A percentile compares a stretch with the other conserved stretches of the same genome.
These are phyloP conservation scores for Rhizopogon vesiculosus DNA, from an alignment of 768 basidiomycete genomes.

Conservation along the genomic window DNA sequence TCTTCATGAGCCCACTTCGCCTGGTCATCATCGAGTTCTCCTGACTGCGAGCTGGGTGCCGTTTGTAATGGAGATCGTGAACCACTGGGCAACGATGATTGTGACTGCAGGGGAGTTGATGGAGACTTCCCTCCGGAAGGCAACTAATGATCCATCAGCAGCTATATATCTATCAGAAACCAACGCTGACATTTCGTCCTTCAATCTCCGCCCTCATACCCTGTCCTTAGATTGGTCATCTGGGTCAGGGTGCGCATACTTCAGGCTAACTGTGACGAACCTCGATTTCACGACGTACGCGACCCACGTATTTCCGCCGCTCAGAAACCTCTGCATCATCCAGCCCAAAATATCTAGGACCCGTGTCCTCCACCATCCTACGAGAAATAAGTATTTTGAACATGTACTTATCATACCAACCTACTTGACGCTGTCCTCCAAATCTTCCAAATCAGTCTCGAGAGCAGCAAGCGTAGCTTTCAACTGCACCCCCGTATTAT, in stretches of 20 bases:
- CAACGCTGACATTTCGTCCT: neutral
- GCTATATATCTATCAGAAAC: neutral
- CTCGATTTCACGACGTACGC: slow-evolving; percentile 73
- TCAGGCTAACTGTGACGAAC: slow-evolving; percentile 39
- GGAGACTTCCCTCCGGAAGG: neutral
- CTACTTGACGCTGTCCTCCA: slow-evolving; percentile 92
- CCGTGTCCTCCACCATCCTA: slow-evolving; percentile 85
- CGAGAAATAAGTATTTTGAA: slow-evolving; percentile 6
- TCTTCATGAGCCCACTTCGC: slow-evolving; percentile 82
- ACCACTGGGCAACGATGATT: slow-evolving; percentile 15
- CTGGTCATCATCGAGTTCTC: slow-evolving; percentile 56
- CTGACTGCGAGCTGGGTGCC: slow-evolving; percentile 8
- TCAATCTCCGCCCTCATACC: slow-evolving; percentile 68
- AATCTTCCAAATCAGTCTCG: slow-evolving; percentile 84
- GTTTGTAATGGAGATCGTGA: slow-evolving; percentile 12
- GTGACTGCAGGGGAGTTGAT: slow-evolving; percentile 9
- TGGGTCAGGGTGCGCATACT: slow-evolving; percentile 10
- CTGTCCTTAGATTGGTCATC: slow-evolving; percentile 47
- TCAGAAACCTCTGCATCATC: slow-evolving; percentile 71
- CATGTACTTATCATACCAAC: slow-evolving; percentile 12
- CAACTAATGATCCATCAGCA: neutral
- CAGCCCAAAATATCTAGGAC: slow-evolving; percentile 80
- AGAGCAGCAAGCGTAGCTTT: slow-evolving; percentile 72
- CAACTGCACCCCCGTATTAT: slow-evolving; percentile 39
- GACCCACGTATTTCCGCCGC: slow-evolving; percentile 70